These are phyloP conservation scores for Microbotryum intermedium DNA, from an alignment of 1,284 basidiomycete species.

Conservation along the genomic window DNA sequence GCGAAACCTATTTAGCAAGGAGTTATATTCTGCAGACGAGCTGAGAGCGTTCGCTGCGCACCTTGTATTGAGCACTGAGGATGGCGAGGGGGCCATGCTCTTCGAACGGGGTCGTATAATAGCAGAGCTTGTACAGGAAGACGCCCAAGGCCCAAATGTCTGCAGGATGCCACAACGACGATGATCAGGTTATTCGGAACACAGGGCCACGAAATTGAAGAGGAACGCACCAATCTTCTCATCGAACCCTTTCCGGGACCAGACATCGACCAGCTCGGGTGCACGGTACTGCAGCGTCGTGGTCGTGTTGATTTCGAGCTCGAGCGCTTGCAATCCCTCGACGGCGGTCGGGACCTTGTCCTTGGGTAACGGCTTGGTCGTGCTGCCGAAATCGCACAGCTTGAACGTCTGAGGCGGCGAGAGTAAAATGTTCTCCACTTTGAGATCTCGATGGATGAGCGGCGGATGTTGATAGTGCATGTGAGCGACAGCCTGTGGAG, in stretches of 20 bases:
- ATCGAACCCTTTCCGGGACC: conserved; percentile 70
- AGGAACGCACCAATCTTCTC: conserved; percentile 61
- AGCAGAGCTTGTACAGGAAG: conserved; percentile 75
- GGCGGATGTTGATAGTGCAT: conserved; percentile 91
- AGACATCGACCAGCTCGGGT: conserved; percentile 95
- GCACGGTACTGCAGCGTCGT: conserved; percentile 50
- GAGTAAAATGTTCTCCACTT: conserved; percentile 92
- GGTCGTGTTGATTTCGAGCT: conserved; percentile 70
- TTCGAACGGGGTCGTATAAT: conserved; percentile 91
- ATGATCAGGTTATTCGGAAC: background rate
- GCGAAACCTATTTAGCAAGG: background rate
- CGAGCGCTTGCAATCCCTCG: conserved; percentile 64
- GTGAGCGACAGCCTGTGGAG: conserved; percentile 58
- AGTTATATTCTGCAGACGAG: background rate
- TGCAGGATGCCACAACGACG: conserved; percentile 19
- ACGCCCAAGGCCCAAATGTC: conserved; percentile 72
- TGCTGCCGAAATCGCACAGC: conserved; percentile 96
- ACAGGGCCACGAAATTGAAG: background rate
- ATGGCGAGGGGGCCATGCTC: conserved; percentile 95
- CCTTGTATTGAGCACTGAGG: conserved; percentile 85
- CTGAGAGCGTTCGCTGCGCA: background rate
- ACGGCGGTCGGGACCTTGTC: conserved; percentile 24
- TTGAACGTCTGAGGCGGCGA: conserved; percentile 73
- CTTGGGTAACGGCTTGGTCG: conserved; percentile 58
- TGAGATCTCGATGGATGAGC: conserved; percentile 92